Evolutionary conservation across 176 grass and related monocot genomes (phyloP).

Genomic region (Puccinellia tenuiflora): DNA sequence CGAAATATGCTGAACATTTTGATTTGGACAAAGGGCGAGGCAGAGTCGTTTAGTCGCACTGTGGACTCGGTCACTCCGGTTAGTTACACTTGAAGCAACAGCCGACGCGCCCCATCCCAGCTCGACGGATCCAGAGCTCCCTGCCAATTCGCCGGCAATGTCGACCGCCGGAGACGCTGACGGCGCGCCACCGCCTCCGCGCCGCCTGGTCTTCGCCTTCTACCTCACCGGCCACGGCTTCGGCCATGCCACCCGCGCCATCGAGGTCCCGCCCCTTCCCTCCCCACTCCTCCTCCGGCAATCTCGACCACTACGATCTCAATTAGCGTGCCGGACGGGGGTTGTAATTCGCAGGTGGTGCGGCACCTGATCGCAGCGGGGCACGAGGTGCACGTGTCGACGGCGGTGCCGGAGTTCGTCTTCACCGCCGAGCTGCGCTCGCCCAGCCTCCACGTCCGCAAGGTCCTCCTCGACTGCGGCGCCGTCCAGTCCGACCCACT

Average conservation of each 20-base stretch:
- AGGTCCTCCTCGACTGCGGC: constrained; percentile 88
- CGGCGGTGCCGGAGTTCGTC: constrained; percentile 85
- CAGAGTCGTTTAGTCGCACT: neutral
- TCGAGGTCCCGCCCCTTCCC: constrained; percentile 32
- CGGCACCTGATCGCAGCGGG: constrained; percentile 70
- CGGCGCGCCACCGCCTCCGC: constrained; percentile 4
- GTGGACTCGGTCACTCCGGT: neutral
- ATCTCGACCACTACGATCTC: neutral
- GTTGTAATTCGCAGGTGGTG: constrained; percentile 40
- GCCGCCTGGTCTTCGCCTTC: constrained; percentile 52
- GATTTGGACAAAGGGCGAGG: no score
- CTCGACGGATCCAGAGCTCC: constrained; percentile 24
- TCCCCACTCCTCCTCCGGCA: neutral
- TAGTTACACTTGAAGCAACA: neutral
- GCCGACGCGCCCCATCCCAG: neutral
- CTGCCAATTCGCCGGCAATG: constrained; percentile 5
- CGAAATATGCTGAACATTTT: no score
- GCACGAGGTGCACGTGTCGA: constrained; percentile 92
- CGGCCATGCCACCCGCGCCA: constrained; percentile 87
- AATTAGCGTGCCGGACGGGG: no score
- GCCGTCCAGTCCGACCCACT: constrained; percentile 91
- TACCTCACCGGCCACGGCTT: constrained; percentile 93
- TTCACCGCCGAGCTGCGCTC: constrained; percentile 91
- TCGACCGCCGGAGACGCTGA: neutral
- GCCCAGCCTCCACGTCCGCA: constrained; percentile 66